Base-by-base conservation (phyloP, 2,329 filamentous ascomycete genomes). In the Colletotrichum sp. region DNA sequence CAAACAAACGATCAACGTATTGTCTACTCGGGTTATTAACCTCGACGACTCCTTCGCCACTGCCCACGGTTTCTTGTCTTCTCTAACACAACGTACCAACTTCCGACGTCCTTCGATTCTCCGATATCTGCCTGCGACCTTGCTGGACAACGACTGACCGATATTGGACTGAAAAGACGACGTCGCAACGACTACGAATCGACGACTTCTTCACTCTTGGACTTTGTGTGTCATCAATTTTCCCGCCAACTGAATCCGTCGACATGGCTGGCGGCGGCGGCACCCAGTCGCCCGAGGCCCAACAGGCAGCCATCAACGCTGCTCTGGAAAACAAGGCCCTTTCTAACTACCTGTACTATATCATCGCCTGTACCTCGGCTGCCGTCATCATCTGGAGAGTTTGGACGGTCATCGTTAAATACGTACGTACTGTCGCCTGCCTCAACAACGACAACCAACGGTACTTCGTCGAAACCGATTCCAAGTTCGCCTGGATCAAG, bases 391-490 rank as follows among this genome's bases (percentile, higher is more conserved):
- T 93, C 78, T 96, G 95, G 91, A 92, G 93, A 77, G 83, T 93
- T 78, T 85, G 88, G 71, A 89, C 92, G 67, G 88, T 90, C 71
- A 85, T 94, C 72, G 87, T 91, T 74, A 91, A 90, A 79, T 93
- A 97, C 81, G 87, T 96, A 49, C 92, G 96, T 78, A 93, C 91
- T 30, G 88, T 98, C 60, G 90, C 94, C 57, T 95, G 93, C 81
- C 90, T 98, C 79, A 93, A 91, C 86, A 95, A 95, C 86, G 93
- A 95, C 78, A 93, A 89, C 2, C 96, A 98, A 84, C 89, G 91
- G 76, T 98, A 95, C 87, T 98, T 96, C 82, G 90, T 93, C 62
- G 86, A 88, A 28, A 90, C 94, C 8, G 88, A 88, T 8, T 79
- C 82, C 16, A 87, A 86, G 57, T 84, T 87, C 72, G 87, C 93